These are phyloP conservation scores for Penicillium paneum DNA, from an alignment of 2,329 filamentous ascomycete species.

Conservation along the genomic window DNA sequence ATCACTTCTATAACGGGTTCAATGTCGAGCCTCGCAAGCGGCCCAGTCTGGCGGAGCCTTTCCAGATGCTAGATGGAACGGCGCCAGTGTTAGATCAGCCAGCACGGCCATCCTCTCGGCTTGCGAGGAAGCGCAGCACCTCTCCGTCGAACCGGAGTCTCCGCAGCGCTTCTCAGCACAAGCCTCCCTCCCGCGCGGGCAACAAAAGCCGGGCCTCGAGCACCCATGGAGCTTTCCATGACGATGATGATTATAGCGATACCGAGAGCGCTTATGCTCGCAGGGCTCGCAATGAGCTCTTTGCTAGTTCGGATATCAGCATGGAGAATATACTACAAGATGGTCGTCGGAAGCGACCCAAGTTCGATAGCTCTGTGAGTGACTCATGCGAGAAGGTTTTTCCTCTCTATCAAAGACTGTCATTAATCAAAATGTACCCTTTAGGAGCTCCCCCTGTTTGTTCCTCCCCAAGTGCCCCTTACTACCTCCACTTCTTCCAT, in stretches of 20 bases:
- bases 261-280: constrained; percentile 77
- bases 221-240: constrained; percentile 57
- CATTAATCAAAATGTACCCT: constrained; percentile 19
- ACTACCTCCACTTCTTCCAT: constrained; percentile 97
- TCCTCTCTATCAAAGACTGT: not conserved
- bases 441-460: constrained; percentile 93
- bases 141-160: constrained; percentile 71
- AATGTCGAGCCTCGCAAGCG: constrained; percentile 54
- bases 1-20: constrained; percentile 47
- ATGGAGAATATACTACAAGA: constrained; percentile 98
- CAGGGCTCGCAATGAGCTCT: constrained; percentile 74
- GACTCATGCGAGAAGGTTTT: not conserved
- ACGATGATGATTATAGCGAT: constrained; percentile 82
- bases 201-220: constrained; percentile 66
- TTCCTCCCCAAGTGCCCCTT: constrained; percentile 87
- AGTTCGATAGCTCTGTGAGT: constrained; percentile 95
- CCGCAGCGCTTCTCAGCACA: constrained; percentile 76
- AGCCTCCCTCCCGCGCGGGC: constrained; percentile 63
- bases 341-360: constrained; percentile 88
- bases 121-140: constrained; percentile 71
- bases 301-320: constrained; percentile 95
- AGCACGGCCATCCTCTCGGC: constrained; percentile 66
- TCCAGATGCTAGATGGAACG: constrained; percentile 59
- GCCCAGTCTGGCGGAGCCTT: constrained; percentile 61
- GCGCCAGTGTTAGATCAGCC: constrained; percentile 54